A percentile compares a stretch with the other conserved stretches of the same genome.
Conservation (phyloP, 345 rosid species). For the Salix purpurea region DNA sequence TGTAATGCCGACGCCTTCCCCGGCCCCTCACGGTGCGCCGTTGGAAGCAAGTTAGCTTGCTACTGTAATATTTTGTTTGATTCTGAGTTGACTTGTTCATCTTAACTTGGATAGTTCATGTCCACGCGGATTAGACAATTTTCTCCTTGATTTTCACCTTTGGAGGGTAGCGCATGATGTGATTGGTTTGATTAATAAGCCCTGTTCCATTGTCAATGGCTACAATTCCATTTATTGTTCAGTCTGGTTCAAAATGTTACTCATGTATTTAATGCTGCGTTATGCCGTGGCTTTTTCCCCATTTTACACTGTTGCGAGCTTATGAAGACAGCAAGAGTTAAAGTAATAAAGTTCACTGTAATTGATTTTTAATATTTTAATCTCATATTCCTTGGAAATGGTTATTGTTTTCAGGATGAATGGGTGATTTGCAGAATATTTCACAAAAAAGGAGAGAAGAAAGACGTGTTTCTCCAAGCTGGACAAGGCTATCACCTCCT, state of each 20-base stretch:
- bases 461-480: slow-evolving; percentile 30
- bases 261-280: background rate
- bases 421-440: slow-evolving; percentile 94
- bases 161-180: slow-evolving; percentile 33
- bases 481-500: slow-evolving; percentile 33
- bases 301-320: too few relatives aligned
- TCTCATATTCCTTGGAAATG: background rate
- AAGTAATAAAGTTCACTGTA: too few relatives aligned
- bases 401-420: slow-evolving; percentile 59
- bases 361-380: background rate
- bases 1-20: background rate
- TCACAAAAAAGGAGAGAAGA: slow-evolving; percentile 71
- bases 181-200: slow-evolving; percentile 43
- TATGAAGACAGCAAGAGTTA: too few relatives aligned
- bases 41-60: background rate
- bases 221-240: background rate
- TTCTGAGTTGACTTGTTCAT: slow-evolving; percentile 39
- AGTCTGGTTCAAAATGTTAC: background rate
- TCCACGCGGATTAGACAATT: background rate
- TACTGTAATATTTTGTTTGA: slow-evolving; percentile 23
- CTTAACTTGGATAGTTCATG: background rate
- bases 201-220: background rate
- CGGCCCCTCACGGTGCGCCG: slow-evolving; percentile 12
- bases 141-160: slow-evolving; percentile 10
- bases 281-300: too few relatives aligned